Conservation (phyloP, 2,329 filamentous ascomycete genomes). For the Colletotrichum sp. region DNA sequence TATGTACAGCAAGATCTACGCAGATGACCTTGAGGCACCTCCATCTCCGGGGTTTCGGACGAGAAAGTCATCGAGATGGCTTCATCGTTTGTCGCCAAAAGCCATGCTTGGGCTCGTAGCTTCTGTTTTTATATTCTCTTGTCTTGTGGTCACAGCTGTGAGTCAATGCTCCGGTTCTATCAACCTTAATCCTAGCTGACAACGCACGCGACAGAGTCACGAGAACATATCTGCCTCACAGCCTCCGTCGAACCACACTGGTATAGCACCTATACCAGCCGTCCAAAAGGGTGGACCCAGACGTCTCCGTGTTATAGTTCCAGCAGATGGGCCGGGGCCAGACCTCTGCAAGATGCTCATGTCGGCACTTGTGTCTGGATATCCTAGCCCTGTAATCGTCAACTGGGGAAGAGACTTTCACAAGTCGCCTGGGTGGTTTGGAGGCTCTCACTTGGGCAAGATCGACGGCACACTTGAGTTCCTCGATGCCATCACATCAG, state of each 20-base stretch:
- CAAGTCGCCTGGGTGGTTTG: constrained; percentile 18
- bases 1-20: neutral
- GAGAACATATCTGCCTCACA: neutral
- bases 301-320: constrained; percentile 30
- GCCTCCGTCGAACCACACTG: neutral
- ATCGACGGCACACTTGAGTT: constrained; percentile 30
- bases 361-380: constrained; percentile 29
- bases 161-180: neutral
- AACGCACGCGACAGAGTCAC: neutral
- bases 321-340: constrained; percentile 27
- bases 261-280: neutral
- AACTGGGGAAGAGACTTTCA: constrained; percentile 29
- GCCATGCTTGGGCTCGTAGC: neutral
- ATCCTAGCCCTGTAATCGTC: constrained; percentile 31
- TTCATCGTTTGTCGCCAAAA: neutral
- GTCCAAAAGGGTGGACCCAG: neutral
- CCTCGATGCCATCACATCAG: constrained; percentile 23
- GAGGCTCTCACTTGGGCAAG: constrained; percentile 32
- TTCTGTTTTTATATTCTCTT: neutral
- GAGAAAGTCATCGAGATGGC: neutral
- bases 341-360: constrained; percentile 37
- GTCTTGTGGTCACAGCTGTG: neutral
- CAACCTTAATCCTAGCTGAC: neutral
- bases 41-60: neutral
- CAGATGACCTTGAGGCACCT: neutral